Percentiles rank a stretch among this genome's conserved stretches.
Conservation (phyloP, 1,284 basidiomycete species). For the Ustilago hordei region DNA sequence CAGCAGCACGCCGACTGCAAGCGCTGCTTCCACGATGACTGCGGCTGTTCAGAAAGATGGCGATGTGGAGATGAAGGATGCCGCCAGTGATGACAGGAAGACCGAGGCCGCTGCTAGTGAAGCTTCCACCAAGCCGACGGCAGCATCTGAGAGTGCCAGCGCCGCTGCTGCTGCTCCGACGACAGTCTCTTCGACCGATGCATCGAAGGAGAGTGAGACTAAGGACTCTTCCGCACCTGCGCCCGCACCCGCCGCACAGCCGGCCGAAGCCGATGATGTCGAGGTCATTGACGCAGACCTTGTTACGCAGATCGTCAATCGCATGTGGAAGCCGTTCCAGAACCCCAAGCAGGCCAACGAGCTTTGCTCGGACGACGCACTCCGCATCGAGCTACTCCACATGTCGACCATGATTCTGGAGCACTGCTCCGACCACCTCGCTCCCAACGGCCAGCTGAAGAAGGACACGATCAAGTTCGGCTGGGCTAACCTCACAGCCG, state of each 20-base stretch:
- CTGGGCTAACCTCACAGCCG: conserved; percentile 85
- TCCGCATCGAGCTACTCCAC: conserved; percentile 91
- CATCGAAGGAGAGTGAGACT: conserved; percentile 47
- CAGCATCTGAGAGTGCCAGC: background rate
- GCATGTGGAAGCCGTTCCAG: conserved; percentile 84
- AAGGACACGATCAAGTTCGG: conserved; percentile 97
- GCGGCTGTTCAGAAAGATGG: conserved; percentile 70
- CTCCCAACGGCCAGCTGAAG: conserved; percentile 79
- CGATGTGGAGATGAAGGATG: conserved; percentile 66
- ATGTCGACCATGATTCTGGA: conserved; percentile 91
- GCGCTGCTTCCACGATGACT: background rate
- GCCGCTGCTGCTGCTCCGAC: conserved; percentile 5
- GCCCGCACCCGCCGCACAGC: conserved; percentile 67
- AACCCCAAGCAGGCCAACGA: conserved; percentile 70
- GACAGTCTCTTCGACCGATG: conserved; percentile 7
- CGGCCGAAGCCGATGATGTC: conserved; percentile 15
- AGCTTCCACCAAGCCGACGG: background rate
- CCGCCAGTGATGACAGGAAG: conserved; percentile 21
- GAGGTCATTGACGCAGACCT: conserved; percentile 77
- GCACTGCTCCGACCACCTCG: conserved; percentile 77
- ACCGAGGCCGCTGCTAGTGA: conserved; percentile 16
- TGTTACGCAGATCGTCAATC: conserved; percentile 77
- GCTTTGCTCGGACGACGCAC: conserved; percentile 78
- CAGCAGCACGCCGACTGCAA: background rate
- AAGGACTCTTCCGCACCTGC: conserved; percentile 63